Percentiles rank a stretch among this genome's conserved stretches.
Evolutionary conservation across 768 basidiomycete genomes (phyloP).

Genomic region (Trametes cinnabarina): DNA sequence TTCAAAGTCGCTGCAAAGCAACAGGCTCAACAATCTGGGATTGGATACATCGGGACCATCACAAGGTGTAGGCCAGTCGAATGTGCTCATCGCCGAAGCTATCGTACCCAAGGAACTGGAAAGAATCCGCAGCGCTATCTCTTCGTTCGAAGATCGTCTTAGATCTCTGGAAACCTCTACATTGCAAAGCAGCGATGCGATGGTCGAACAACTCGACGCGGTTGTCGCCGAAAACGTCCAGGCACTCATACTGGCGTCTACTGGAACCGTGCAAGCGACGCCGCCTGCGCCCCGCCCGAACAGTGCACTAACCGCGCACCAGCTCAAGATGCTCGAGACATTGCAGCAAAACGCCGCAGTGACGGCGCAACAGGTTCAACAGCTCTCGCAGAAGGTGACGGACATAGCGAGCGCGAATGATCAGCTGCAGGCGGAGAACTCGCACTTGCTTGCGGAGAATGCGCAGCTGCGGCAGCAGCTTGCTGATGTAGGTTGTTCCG

Average conservation of each 20-base stretch:
- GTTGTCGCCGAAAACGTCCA: slow-evolving; percentile 17
- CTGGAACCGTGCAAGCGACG: slow-evolving; percentile 7
- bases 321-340: slow-evolving; percentile 9
- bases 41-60: background rate
- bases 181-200: background rate
- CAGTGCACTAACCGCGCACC: slow-evolving; percentile 6
- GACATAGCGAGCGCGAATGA: slow-evolving; percentile 9
- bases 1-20: slow-evolving; percentile 1
- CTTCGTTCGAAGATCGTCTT: slow-evolving; percentile 14
- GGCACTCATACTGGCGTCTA: slow-evolving; percentile 8
- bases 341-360: slow-evolving; percentile 13
- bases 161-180: background rate
- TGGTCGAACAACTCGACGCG: slow-evolving; percentile 12
- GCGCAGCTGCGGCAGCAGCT: slow-evolving; percentile 14
- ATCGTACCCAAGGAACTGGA: slow-evolving; percentile 14
- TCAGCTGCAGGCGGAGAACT: slow-evolving; percentile 10
- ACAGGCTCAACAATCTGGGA: background rate
- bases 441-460: slow-evolving; percentile 8
- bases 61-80: slow-evolving; percentile 2
- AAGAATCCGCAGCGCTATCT: slow-evolving; percentile 12
- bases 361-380: slow-evolving; percentile 16
- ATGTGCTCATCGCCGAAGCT: slow-evolving; percentile 13
- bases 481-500: slow-evolving; percentile 4
- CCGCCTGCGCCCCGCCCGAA: slow-evolving; percentile 2
- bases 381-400: slow-evolving; percentile 15